phyloP scores from a whole-genome alignment of 306 rosid genomes.

The Acacia crassicarpa region DNA sequence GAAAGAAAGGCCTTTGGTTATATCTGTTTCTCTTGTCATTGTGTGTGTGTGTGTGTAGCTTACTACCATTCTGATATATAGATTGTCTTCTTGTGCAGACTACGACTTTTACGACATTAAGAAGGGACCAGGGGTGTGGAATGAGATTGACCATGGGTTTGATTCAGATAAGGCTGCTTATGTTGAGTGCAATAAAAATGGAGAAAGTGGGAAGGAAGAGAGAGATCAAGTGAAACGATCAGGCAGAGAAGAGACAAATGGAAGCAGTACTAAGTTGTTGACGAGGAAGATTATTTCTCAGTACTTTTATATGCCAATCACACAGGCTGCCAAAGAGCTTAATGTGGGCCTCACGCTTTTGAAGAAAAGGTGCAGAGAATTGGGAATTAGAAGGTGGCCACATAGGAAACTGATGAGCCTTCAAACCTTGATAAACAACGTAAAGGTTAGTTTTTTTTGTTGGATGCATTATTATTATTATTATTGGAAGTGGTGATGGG shows the following conservation, averaged over 20 bases:
- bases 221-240: constrained; percentile 13
- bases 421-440: constrained; percentile 68
- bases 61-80: neutral
- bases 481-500: too few relatives aligned
- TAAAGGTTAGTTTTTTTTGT: constrained; percentile 41
- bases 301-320: constrained; percentile 82
- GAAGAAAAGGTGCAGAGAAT: constrained; percentile 82
- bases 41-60: neutral
- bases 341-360: constrained; percentile 75
- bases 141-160: constrained; percentile 32
- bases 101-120: constrained; percentile 23
- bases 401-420: constrained; percentile 86
- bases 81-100: constrained; percentile 38
- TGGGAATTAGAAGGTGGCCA: constrained; percentile 91
- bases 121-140: constrained; percentile 29
- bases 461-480: neutral
- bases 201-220: constrained; percentile 21
- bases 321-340: constrained; percentile 74
- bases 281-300: constrained; percentile 50
- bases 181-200: neutral
- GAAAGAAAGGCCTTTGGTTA: too few relatives aligned
- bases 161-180: constrained; percentile 19
- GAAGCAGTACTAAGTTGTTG: constrained; percentile 34
- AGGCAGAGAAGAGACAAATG: constrained; percentile 27
- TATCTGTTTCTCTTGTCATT: neutral